Percentiles rank a stretch among this genome's conserved stretches.
Evolutionary conservation across 768 basidiomycete species (phyloP).

Genomic region (Collybia sordida): DNA sequence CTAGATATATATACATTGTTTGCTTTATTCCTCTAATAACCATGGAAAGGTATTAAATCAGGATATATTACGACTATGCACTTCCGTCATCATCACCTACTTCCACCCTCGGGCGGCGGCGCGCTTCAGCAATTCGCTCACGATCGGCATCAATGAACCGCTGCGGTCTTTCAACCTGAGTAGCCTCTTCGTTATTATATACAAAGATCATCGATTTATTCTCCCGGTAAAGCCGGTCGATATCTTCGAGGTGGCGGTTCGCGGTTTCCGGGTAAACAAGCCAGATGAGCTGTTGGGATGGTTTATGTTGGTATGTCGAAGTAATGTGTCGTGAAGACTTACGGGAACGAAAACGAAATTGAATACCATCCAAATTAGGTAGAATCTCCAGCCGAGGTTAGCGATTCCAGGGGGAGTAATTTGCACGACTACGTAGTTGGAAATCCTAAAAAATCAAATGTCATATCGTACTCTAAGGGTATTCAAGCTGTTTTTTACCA

Average conservation of each 20-base stretch:
- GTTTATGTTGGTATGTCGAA: neutral
- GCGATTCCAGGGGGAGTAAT: slow-evolving; percentile 47
- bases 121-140: slow-evolving; percentile 19
- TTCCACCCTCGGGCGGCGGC: neutral
- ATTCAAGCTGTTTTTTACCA: slow-evolving; percentile 26
- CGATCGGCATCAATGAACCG: slow-evolving; percentile 39
- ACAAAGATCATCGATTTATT: slow-evolving; percentile 41
- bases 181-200: slow-evolving; percentile 40
- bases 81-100: too few relatives aligned
- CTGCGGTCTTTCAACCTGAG: slow-evolving; percentile 41
- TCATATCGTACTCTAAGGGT: neutral
- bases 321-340: slow-evolving; percentile 11
- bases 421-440: slow-evolving; percentile 52
- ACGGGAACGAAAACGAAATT: slow-evolving; percentile 50
- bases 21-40: too few relatives aligned
- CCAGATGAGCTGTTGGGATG: slow-evolving; percentile 36
- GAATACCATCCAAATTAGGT: slow-evolving; percentile 49
- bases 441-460: slow-evolving; percentile 31
- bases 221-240: slow-evolving; percentile 47
- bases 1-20: too few relatives aligned
- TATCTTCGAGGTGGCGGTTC: slow-evolving; percentile 49
- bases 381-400: slow-evolving; percentile 48
- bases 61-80: too few relatives aligned
- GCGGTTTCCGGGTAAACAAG: slow-evolving; percentile 50
- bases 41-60: too few relatives aligned